Evolutionary conservation across 768 basidiomycete species (phyloP).

Genomic region (Paxillus involutus): DNA sequence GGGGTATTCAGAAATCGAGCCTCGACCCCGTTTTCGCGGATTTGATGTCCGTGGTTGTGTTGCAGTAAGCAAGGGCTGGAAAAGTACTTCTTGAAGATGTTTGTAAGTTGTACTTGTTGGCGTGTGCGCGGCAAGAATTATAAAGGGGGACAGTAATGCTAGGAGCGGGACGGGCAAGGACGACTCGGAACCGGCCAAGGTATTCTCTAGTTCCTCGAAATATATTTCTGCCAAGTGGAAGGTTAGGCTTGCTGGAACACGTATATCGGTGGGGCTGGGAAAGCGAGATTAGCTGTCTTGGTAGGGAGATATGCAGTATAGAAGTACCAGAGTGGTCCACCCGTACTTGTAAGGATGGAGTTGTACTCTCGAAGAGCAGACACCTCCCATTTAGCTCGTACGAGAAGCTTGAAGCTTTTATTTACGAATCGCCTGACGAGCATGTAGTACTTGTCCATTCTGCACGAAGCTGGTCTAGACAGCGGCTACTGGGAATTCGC

Average conservation of each 20-base stretch:
- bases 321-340: slow-evolving; percentile 81
- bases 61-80: slow-evolving; percentile 66
- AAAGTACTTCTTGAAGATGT: slow-evolving; percentile 66
- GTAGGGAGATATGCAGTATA: not conserved
- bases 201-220: slow-evolving; percentile 84
- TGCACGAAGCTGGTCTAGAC: slow-evolving; percentile 30
- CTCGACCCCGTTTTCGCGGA: slow-evolving; percentile 47
- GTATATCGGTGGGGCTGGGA: slow-evolving; percentile 62
- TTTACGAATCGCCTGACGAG: slow-evolving; percentile 88
- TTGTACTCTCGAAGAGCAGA: slow-evolving; percentile 59
- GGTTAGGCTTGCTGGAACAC: slow-evolving; percentile 74
- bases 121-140: slow-evolving; percentile 69
- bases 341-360: slow-evolving; percentile 57
- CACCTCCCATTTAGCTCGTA: slow-evolving; percentile 67
- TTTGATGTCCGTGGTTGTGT: slow-evolving; percentile 42
- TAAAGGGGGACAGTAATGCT: slow-evolving; percentile 66
- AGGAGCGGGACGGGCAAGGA: slow-evolving; percentile 48
- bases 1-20: slow-evolving; percentile 35
- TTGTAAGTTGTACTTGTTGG: slow-evolving; percentile 63
- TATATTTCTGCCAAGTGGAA: slow-evolving; percentile 92
- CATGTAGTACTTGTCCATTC: slow-evolving; percentile 98
- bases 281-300: slow-evolving; percentile 5
- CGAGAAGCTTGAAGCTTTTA: slow-evolving; percentile 79
- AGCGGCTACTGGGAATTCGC: not conserved
- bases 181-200: slow-evolving; percentile 31